Evolutionary conservation across 2,329 filamentous ascomycete genomes (phyloP).

Genomic region (Chaetoscypha palmicola): DNA sequence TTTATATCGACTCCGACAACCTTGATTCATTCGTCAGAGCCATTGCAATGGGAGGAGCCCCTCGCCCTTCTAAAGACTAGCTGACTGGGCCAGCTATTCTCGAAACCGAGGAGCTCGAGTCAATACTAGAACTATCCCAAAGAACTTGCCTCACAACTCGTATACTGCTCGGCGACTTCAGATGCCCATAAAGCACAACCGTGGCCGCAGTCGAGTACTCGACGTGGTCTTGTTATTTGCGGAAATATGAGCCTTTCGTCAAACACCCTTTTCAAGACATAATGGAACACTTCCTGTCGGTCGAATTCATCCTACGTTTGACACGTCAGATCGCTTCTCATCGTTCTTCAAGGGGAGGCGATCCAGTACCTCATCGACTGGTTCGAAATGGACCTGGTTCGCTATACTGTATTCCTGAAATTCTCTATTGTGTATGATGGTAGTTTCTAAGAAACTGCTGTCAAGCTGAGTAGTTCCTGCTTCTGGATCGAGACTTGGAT

Average conservation of each 20-base stretch:
- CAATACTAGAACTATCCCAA: too few relatives aligned
- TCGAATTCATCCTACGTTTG: constrained; percentile 57
- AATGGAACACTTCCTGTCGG: constrained; percentile 56
- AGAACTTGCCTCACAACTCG: constrained; percentile 57
- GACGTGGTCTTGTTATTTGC: constrained; percentile 49
- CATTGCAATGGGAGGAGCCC: too few relatives aligned
- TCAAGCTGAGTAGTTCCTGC: constrained; percentile 45
- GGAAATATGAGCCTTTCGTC: constrained; percentile 63
- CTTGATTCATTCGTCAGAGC: too few relatives aligned
- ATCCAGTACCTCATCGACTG: constrained; percentile 68
- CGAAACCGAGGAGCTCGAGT: too few relatives aligned
- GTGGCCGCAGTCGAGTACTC: constrained; percentile 66
- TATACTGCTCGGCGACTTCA: constrained; percentile 58
- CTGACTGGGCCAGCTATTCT: too few relatives aligned
- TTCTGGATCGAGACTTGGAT: constrained; percentile 29
- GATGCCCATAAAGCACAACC: constrained; percentile 65
- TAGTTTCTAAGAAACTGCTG: constrained; percentile 49
- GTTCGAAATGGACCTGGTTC: constrained; percentile 58
- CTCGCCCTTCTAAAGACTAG: too few relatives aligned
- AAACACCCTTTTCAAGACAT: constrained; percentile 56
- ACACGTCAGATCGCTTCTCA: background rate
- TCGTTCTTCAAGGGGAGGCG: constrained; percentile 1
- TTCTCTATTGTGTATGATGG: constrained; percentile 53
- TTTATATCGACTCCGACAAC: constrained; percentile 67
- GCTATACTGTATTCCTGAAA: constrained; percentile 63